These are phyloP conservation scores for Globisporangium echinulatum DNA, from an alignment of 352 stramenopile genomes.

Conservation along the genomic window DNA sequence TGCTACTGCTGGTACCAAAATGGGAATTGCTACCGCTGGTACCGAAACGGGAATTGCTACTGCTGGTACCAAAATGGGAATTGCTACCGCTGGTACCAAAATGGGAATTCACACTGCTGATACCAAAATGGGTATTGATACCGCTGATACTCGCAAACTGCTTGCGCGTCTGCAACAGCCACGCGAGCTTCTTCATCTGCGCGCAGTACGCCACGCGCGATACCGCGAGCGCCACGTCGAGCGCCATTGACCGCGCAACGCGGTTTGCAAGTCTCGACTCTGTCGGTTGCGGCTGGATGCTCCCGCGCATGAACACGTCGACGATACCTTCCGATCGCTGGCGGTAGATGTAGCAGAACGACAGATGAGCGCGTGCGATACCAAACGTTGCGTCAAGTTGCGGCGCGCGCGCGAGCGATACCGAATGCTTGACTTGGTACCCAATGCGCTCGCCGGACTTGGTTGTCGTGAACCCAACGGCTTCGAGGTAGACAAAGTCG, in stretches of 20 bases:
- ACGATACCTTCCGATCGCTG: conserved; percentile 41
- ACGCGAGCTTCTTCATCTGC: conserved; percentile 10
- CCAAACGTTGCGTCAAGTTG: conserved; percentile 19
- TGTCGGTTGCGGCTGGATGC: conserved; percentile 29
- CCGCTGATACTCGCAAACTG: not conserved
- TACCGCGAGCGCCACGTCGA: conserved; percentile 4
- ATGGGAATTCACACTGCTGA: no score
- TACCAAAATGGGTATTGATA: no score
- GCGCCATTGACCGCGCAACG: not conserved
- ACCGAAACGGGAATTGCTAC: no score
- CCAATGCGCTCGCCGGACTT: conserved; percentile 39
- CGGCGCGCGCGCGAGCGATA: conserved; percentile 41
- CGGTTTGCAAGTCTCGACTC: conserved; percentile 3
- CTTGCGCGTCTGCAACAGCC: conserved; percentile 8
- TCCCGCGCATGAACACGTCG: conserved; percentile 35
- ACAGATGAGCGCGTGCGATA: conserved; percentile 47
- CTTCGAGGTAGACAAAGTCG: conserved; percentile 59
- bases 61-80: no score
- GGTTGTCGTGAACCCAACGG: conserved; percentile 31
- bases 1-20: no score
- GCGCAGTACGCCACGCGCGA: conserved; percentile 8
- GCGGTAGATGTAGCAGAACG: conserved; percentile 41
- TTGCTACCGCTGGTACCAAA: no score
- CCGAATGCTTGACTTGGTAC: conserved; percentile 61
- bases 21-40: not conserved